Evolutionary conservation across 2,329 filamentous ascomycete species (phyloP), one percentile per base, ranked within the genome.

Genomic region (Colletotrichum brevisporum): DNA sequence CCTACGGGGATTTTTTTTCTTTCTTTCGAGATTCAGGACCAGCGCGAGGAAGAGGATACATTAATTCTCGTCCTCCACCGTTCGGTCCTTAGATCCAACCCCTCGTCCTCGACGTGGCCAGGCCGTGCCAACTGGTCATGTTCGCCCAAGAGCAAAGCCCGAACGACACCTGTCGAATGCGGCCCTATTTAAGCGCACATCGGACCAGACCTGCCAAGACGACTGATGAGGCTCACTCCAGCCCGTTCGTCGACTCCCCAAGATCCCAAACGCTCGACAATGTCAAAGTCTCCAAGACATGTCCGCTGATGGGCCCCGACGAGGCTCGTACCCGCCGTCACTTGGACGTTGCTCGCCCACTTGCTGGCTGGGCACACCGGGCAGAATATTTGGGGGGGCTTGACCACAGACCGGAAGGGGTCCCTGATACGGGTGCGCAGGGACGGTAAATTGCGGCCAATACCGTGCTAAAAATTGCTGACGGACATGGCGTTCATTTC

Each of bases 381-480:
- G 10, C 31, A 21, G n/a, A 24, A 26, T 24, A 50, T 50, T 50
- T 13, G 6, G 47, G 47, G 47, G 47, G 41, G 48, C 31, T 62
- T 45, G 21, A 52, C 18, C 27, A 61, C 36, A 12, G 45, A 31
- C 45, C 24, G 50, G 48, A 61, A 41, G 36, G 63, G 55, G 62
- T 47, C 31, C 48, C 45, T 39, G 63, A 57, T 47, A 55, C 51
- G 66, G 62, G 60, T 60, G 67, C 62, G 47, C 57, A 63, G 63
- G 63, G 58, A 68, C 63, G 57, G 57, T 45, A 68, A 70, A 63
- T 70, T 68, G 54, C 64, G 52, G 64, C 57, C 67, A 57, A 52
- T 68, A 54, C 64, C 64, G 64, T 63, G 57, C 64, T 68, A 70
- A 53, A 63, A 67, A 43, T 68, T 63, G 57, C 63, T 50, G 57